Base-by-base conservation (phyloP, 1,284 basidiomycete genomes). In the Trametes versicolor region DNA sequence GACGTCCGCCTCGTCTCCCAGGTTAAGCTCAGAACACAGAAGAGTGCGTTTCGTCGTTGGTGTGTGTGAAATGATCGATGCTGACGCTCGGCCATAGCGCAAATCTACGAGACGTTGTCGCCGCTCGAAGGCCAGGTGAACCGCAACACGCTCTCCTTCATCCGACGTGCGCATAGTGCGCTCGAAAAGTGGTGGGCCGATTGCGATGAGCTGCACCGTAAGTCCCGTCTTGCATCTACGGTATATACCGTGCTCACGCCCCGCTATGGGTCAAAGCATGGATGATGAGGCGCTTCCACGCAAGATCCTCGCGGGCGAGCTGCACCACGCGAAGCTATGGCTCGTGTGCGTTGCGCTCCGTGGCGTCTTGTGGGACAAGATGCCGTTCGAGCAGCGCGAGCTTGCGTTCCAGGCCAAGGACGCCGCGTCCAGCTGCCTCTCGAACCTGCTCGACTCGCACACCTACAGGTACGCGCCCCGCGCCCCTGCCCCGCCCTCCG, bases 371-470 rank as follows among this genome's bases (percentile, higher is more conserved):
- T 97, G 95, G 93, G 95, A 97, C 73, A 96, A 95, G 78, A 96
- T 97, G 91, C 88, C 93, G 1, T 94, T 93, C 64, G 96, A 97
- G 74, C 96, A 97, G 76, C 88, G 94, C 37, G 95, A 97, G 76
- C 85, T 98, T 49, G 96, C 96, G 8, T 96, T 97, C 82, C 92
- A 96, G 73, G 96, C 95, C 10, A 97, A 96, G 77, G 93, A 97
- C 71, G 93, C 95, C 0, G 96, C 96, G 1, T 88, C 91, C 57
- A 90, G 89, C 62, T 96, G 94, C 76, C 81, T 98, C 43, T 86
- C 87, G 39, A 91, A 92, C 64, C 93, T 95, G 76, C 82, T 96
- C 67, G 88, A 86, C 65, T 93, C 92, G 34, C 82, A 88, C 3
- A 89, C 91, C 53, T 95, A 95, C 72, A 84, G 91, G 91, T 91